Base-by-base conservation (phyloP, 257 asterid genomes). In the Fraxinus excelsior region DNA sequence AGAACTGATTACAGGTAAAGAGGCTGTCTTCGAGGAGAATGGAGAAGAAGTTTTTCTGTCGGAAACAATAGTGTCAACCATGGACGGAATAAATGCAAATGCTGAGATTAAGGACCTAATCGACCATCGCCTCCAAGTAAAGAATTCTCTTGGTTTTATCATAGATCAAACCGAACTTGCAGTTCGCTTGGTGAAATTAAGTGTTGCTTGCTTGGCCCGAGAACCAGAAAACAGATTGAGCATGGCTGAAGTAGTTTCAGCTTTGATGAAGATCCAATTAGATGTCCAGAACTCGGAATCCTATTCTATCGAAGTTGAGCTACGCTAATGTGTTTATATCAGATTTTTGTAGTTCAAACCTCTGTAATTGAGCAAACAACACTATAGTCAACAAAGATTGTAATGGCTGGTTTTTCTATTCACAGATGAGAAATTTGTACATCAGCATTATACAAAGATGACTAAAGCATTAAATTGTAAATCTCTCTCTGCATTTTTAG, bases 1-100 rank as follows among this genome's bases (percentile, higher is more conserved):
- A 82, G 96, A 92, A 75, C 67, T 92, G 76, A 84, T 91, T 38
- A 88, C 96, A 0, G 96, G 96, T 34, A 84, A 69, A 81, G 87
- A 85, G 7, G 92, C 94, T 0, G 79, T 78, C 3, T 77, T 79
- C 12, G 4, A 68, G 74, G 67, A 67, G 35, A 86, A 82, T 46
- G 91, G 86, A 13, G 74, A 77, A 75, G 90, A 85, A 76, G 83
- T 86, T 7, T 14, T 82, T 28, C 76, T 87, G 72, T 84, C 92
- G 0, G 86, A 86, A 34, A 75, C 44, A 7, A 81, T 86, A 64
- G 26, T 72, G 65, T 71, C 84, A 10, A 72, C 28, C 13, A 49
- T 80, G 80, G 83, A 81, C 37, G 83, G 78, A 67, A 44, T n/a
- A 28, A 44, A 49, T 64, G 62, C 6, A 12, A 78, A 53, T 42